A percentile compares a stretch with the other conserved stretches of the same genome.
Evolutionary conservation across 2,329 filamentous ascomycete genomes (phyloP).

Genomic region (Fusarium austroafricanum): DNA sequence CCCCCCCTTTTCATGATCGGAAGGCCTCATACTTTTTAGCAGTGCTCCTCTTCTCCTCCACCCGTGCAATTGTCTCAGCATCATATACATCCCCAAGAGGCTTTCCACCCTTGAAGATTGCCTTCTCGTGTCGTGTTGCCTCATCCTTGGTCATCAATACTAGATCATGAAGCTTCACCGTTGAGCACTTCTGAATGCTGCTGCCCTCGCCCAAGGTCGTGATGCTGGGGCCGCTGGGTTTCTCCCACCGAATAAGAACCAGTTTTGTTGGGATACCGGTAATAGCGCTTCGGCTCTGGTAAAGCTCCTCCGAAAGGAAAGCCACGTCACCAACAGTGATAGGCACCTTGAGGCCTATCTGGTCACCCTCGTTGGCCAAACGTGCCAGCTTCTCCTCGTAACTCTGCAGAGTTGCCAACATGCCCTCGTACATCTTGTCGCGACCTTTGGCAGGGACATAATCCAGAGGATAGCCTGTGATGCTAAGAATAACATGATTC

Average conservation of each 20-base stretch:
- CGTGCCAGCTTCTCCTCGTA: constrained; percentile 81
- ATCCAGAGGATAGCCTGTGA: constrained; percentile 86
- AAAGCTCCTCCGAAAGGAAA: constrained; percentile 92
- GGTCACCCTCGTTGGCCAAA: constrained; percentile 46
- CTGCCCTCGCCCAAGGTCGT: constrained; percentile 71
- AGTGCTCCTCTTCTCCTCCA: constrained; percentile 75
- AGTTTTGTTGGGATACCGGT: constrained; percentile 85
- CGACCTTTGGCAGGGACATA: constrained; percentile 83
- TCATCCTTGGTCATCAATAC: constrained; percentile 97
- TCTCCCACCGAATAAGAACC: constrained; percentile 82
- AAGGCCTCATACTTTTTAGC: constrained; percentile 70
- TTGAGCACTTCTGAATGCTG: constrained; percentile 82
- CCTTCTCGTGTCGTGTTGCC: constrained; percentile 80
- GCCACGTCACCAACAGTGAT: constrained; percentile 84
- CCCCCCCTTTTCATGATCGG: constrained; percentile 45
- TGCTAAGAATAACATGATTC: constrained; percentile 89
- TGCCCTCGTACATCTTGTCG: constrained; percentile 92
- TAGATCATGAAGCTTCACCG: constrained; percentile 74
- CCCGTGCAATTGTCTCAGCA: constrained; percentile 70
- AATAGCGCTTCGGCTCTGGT: constrained; percentile 81
- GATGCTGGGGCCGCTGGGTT: constrained; percentile 69
- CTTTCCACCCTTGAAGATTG: constrained; percentile 78
- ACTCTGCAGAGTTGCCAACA: constrained; percentile 79
- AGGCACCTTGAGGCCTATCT: constrained; percentile 80
- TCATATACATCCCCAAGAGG: constrained; percentile 80